Conservation (phyloP, 441 rosid genomes). For the Biscutella laevigata region DNA sequence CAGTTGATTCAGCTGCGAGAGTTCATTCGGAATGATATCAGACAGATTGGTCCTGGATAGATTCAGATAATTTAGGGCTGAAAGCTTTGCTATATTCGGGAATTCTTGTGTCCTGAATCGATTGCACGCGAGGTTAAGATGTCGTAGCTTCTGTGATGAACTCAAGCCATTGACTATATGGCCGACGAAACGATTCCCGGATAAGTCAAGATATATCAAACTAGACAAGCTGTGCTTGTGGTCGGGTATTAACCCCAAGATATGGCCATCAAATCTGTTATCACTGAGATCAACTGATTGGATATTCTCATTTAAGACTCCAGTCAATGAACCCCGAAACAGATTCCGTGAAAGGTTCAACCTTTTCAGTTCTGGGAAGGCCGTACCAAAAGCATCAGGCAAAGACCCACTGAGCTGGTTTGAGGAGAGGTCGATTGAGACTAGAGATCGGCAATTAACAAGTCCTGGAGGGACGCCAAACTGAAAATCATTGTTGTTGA, state of each 20-base stretch:
- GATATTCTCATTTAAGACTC: slow-evolving; percentile 40
- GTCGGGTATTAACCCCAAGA: slow-evolving; percentile 56
- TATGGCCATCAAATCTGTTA: slow-evolving; percentile 72
- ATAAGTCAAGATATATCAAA: slow-evolving; percentile 71
- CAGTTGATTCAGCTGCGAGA: slow-evolving; percentile 39
- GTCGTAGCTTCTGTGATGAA: slow-evolving; percentile 45
- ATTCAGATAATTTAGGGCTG: slow-evolving; percentile 52
- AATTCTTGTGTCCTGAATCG: slow-evolving; percentile 52
- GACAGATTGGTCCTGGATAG: slow-evolving; percentile 56
- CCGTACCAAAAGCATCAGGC: slow-evolving; percentile 55
- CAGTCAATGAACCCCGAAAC: slow-evolving; percentile 58
- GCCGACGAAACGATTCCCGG: slow-evolving; percentile 74
- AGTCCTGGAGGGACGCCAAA: slow-evolving; percentile 51
- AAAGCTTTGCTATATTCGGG: slow-evolving; percentile 40
- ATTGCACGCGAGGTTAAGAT: slow-evolving; percentile 73
- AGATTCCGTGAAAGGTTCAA: slow-evolving; percentile 66
- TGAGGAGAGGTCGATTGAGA: slow-evolving; percentile 59
- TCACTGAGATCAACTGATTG: slow-evolving; percentile 65
- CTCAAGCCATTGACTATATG: slow-evolving; percentile 46
- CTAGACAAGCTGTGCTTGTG: slow-evolving; percentile 37
- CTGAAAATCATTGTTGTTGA: slow-evolving; percentile 48
- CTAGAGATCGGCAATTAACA: slow-evolving; percentile 43
- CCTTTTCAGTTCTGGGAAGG: slow-evolving; percentile 50
- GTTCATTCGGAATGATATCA: slow-evolving; percentile 48
- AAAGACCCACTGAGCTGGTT: slow-evolving; percentile 58